Percentiles rank a stretch among this genome's conserved stretches.
phyloP scores from a whole-genome alignment of 2,329 filamentous ascomycete species.

The Helotiales sp. region DNA sequence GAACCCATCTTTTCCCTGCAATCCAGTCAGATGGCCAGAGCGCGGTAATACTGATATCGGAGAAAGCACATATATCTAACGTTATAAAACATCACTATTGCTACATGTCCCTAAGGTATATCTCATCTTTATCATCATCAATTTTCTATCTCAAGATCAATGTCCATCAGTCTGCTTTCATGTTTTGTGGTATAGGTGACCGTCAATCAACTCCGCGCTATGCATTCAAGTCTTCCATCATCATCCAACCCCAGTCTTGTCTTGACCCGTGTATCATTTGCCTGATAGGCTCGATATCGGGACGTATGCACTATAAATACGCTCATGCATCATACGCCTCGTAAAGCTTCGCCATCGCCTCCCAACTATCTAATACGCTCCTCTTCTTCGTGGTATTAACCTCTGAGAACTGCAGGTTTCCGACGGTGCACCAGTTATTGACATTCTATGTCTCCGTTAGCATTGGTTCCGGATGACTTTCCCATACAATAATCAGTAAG shows the following conservation, averaged over 20 bases:
- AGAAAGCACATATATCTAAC: neutral
- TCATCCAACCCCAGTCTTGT: slow-evolving; percentile 53
- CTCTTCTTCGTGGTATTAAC: slow-evolving; percentile 20
- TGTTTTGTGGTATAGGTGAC: neutral
- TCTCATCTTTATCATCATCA: neutral
- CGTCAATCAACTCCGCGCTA: neutral
- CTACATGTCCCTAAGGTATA: neutral
- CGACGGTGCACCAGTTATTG: slow-evolving; percentile 64
- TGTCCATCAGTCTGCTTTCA: neutral
- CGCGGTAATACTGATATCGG: neutral
- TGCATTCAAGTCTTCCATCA: slow-evolving; percentile 10
- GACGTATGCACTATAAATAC: no score
- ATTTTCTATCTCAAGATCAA: neutral
- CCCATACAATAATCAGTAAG: neutral
- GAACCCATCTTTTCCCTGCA: no score
- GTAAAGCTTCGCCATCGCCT: slow-evolving; percentile 25
- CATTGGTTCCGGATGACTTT: no score
- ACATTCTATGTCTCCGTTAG: slow-evolving; percentile 62
- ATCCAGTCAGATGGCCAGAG: neutral
- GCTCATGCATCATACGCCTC: neutral
- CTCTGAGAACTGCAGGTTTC: slow-evolving; percentile 27
- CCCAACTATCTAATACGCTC: slow-evolving; percentile 27
- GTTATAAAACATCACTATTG: neutral
- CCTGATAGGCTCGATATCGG: neutral
- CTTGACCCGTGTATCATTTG: neutral